phyloP scores from a whole-genome alignment of 768 basidiomycete species.

The Phallus indusiatus region DNA sequence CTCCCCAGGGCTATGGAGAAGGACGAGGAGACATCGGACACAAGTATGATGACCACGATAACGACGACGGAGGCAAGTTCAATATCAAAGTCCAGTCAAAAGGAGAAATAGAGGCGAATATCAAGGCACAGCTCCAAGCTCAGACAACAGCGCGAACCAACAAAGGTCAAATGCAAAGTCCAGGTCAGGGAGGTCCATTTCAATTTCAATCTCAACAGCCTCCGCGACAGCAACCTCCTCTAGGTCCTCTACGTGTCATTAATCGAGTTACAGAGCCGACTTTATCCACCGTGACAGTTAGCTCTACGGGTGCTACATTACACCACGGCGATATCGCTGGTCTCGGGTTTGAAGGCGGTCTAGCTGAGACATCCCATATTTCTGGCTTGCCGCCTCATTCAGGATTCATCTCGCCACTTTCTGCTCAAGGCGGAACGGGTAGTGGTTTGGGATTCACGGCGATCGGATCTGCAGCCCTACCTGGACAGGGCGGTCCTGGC shows the following conservation, averaged over 20 bases:
- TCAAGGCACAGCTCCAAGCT: not conserved
- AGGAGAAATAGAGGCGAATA: not conserved
- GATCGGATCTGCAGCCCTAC: not conserved
- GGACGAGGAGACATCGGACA: not conserved
- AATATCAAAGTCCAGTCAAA: not conserved
- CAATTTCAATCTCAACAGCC: not conserved
- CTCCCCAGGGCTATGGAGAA: not conserved
- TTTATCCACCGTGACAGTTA: not conserved
- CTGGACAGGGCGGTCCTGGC: not conserved
- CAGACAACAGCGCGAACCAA: constrained; percentile 25
- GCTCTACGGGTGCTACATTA: not conserved
- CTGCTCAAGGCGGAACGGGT: too few species aligned
- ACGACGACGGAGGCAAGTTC: too few species aligned
- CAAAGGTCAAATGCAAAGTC: constrained; percentile 22
- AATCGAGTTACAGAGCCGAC: not conserved
- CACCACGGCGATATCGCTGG: not conserved
- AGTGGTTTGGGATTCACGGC: not conserved
- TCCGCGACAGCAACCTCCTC: not conserved
- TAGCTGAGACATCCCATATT: not conserved
- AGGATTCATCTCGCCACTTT: too few species aligned
- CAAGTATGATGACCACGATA: too few species aligned
- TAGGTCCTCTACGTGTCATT: not conserved
- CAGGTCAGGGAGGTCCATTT: not conserved
- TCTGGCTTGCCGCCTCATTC: not conserved
- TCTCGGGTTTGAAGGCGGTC: not conserved